A percentile compares a stretch with the other conserved stretches of the same genome.
Conservation (phyloP, 1,284 basidiomycete genomes). For the Apiotrichum sp. region DNA sequence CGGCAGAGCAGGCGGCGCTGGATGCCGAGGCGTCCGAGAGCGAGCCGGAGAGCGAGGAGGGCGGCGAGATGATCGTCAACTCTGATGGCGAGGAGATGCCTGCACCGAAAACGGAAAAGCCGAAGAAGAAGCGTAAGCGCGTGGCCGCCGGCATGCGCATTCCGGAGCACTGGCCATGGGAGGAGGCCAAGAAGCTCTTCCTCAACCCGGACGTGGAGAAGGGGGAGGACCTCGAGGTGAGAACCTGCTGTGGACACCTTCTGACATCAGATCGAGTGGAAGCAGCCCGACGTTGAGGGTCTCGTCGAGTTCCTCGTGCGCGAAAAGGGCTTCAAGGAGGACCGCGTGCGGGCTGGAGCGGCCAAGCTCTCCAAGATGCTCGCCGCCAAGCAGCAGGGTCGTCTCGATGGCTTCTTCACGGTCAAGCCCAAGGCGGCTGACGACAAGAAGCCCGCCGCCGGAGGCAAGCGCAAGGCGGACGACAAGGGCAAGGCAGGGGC, state of each 20-base stretch:
- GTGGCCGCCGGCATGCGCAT: conserved; percentile 66
- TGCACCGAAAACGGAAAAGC: conserved; percentile 21
- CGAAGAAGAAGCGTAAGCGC: conserved; percentile 42
- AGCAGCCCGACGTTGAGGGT: conserved; percentile 84
- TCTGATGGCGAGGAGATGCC: conserved; percentile 33
- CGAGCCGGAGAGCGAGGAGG: conserved; percentile 41
- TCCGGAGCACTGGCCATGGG: conserved; percentile 94
- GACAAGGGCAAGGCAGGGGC: conserved; percentile 30
- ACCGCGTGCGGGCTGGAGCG: conserved; percentile 89
- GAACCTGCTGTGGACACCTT: conserved; percentile 8
- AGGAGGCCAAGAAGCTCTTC: conserved; percentile 88
- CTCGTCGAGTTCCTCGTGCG: conserved; percentile 88
- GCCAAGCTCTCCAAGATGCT: conserved; percentile 86
- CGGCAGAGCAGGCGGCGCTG: conserved; percentile 39
- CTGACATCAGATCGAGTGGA: conserved; percentile 76
- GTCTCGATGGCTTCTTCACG: conserved; percentile 91
- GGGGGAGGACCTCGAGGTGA: conserved; percentile 77
- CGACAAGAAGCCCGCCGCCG: conserved; percentile 21
- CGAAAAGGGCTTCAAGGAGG: conserved; percentile 98
- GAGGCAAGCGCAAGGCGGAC: conserved; percentile 57
- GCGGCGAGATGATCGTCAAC: conserved; percentile 20
- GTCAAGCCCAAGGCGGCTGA: conserved; percentile 54
- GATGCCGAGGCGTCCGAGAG: conserved; percentile 26
- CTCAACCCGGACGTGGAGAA: conserved; percentile 80
- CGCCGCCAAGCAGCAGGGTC: conserved; percentile 88